phyloP scores from a whole-genome alignment of 140 eudicot species.

The Ambrosia hybrid region DNA sequence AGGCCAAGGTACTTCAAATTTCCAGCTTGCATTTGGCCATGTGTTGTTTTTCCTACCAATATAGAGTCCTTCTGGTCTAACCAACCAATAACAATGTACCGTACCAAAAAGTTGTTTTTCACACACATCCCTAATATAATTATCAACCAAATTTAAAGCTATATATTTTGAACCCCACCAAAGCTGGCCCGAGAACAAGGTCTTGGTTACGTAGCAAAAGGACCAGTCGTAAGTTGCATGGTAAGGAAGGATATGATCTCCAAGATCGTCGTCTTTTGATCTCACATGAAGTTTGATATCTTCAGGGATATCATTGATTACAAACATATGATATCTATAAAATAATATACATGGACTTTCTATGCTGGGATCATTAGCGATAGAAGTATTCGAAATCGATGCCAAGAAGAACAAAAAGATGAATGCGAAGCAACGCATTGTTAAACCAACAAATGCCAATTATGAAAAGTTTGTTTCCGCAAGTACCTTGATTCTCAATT shows the following conservation, averaged over 20 bases:
- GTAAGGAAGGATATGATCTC: background rate
- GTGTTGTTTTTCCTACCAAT: background rate
- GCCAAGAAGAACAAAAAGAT: slow-evolving; percentile 1
- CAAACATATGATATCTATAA: background rate
- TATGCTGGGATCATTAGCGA: background rate
- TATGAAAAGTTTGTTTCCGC: background rate
- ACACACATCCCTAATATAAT: background rate
- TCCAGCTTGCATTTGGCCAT: slow-evolving; percentile 17
- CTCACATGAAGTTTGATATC: slow-evolving; percentile 5
- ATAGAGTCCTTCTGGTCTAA: slow-evolving; percentile 18
- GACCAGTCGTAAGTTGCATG: background rate
- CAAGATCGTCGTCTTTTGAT: slow-evolving; percentile 27
- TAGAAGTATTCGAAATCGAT: background rate
- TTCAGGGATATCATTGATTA: background rate
- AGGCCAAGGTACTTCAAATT: background rate
- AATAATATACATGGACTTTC: slow-evolving; percentile 5
- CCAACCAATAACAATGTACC: slow-evolving; percentile 17
- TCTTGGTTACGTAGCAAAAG: background rate
- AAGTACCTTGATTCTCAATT: background rate
- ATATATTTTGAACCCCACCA: slow-evolving; percentile 12
- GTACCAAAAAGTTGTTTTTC: background rate
- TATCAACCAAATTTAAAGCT: slow-evolving; percentile 5
- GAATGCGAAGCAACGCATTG: background rate
- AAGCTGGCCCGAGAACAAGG: slow-evolving; percentile 3
- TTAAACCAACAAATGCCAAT: too few relatives aligned